phyloP scores from a whole-genome alignment of 2,329 filamentous ascomycete genomes.

The Dactylellina parvicollis region DNA sequence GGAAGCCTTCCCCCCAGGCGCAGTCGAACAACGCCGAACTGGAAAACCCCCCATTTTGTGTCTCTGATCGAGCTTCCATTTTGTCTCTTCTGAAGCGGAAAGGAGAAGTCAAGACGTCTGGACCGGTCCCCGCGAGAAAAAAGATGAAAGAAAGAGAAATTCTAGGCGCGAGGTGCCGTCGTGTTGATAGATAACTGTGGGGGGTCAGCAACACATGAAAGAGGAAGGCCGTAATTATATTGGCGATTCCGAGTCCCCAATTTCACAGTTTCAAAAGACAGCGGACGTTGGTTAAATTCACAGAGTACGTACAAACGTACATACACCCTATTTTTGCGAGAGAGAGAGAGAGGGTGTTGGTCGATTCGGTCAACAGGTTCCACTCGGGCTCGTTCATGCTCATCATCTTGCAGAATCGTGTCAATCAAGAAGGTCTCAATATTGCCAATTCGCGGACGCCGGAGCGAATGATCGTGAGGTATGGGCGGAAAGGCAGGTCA shows the following conservation, averaged over 20 bases:
- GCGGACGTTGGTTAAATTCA: too few species aligned
- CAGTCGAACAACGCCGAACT: constrained; percentile 16
- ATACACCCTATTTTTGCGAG: too few species aligned
- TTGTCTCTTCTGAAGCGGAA: constrained; percentile 32
- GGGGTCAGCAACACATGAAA: constrained; percentile 43
- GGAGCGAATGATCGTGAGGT: constrained; percentile 47
- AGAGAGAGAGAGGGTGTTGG: too few species aligned
- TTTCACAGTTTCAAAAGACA: too few species aligned
- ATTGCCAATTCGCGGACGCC: constrained; percentile 17
- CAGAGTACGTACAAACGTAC: too few species aligned
- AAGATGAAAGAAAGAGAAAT: constrained; percentile 21
- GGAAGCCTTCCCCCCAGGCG: constrained; percentile 11
- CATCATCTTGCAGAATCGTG: constrained; percentile 50
- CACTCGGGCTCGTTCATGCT: constrained; percentile 40
- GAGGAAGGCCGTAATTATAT: constrained; percentile 31
- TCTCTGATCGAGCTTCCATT: constrained; percentile 41
- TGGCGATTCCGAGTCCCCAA: background rate
- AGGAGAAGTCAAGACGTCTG: constrained; percentile 7
- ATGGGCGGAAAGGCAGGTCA: constrained; percentile 52
- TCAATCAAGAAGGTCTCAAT: constrained; percentile 49
- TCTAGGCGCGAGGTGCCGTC: constrained; percentile 29
- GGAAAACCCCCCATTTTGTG: constrained; percentile 22
- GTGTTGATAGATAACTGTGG: constrained; percentile 29
- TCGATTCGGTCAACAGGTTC: too few species aligned
- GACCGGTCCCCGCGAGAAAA: constrained; percentile 29